Conservation (phyloP, 768 basidiomycete species). For the Rubroboletus satanas region DNA sequence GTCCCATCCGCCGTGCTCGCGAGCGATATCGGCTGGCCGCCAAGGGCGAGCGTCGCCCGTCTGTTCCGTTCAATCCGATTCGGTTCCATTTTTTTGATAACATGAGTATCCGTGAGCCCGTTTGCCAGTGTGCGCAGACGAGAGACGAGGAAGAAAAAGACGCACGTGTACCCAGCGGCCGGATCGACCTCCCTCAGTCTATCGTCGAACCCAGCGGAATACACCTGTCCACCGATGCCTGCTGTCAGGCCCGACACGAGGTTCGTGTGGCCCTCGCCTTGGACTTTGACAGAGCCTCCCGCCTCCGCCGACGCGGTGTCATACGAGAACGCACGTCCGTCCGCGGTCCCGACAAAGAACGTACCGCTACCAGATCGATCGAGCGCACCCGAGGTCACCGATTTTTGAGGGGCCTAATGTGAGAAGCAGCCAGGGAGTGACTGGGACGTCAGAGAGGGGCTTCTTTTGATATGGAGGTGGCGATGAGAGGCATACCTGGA, state of each 20-base stretch:
- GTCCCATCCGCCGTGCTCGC: slow-evolving; percentile 56
- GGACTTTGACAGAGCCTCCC: slow-evolving; percentile 36
- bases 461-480: background rate
- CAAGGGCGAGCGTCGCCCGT: slow-evolving; percentile 46
- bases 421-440: background rate
- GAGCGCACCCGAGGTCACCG: slow-evolving; percentile 62
- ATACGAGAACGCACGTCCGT: slow-evolving; percentile 71
- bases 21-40: slow-evolving; percentile 67
- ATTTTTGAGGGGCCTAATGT: slow-evolving; percentile 71
- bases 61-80: slow-evolving; percentile 32
- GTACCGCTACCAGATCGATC: slow-evolving; percentile 40
- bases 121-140: background rate
- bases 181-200: slow-evolving; percentile 60
- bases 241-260: slow-evolving; percentile 61
- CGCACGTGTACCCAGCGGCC: slow-evolving; percentile 28
- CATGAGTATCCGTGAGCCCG: background rate
- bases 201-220: slow-evolving; percentile 81
- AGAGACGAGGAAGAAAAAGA: slow-evolving; percentile 2
- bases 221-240: slow-evolving; percentile 47
- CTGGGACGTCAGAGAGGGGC: background rate
- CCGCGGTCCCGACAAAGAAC: slow-evolving; percentile 77
- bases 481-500: slow-evolving; percentile 48
- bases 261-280: slow-evolving; percentile 67
- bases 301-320: slow-evolving; percentile 32
- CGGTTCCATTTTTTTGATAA: background rate